phyloP scores from a whole-genome alignment of 768 basidiomycete genomes.

The Mycena belliarum region DNA sequence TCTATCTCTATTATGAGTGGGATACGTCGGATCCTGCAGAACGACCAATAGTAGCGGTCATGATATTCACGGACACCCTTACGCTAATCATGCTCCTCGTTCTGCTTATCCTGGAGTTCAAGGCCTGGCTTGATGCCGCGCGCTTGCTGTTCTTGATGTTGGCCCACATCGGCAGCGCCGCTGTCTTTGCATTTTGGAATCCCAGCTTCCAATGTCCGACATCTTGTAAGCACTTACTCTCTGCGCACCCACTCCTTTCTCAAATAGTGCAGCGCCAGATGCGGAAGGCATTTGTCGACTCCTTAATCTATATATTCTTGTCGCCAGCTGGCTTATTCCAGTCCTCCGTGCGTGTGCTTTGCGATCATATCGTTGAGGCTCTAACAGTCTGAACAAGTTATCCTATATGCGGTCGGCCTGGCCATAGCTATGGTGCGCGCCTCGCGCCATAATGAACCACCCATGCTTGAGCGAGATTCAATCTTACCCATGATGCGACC shows the following conservation, averaged over 20 bases:
- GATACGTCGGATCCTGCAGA: slow-evolving; percentile 42
- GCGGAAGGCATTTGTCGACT: slow-evolving; percentile 47
- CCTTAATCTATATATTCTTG: slow-evolving; percentile 47
- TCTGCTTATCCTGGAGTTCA: slow-evolving; percentile 33
- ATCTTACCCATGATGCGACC: slow-evolving; percentile 21
- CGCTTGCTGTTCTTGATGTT: slow-evolving; percentile 47
- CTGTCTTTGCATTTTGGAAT: slow-evolving; percentile 42
- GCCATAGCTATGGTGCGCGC: slow-evolving; percentile 38
- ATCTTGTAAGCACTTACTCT: slow-evolving; percentile 34
- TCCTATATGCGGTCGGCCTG: slow-evolving; percentile 45
- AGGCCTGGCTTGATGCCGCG: slow-evolving; percentile 53
- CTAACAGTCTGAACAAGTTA: slow-evolving; percentile 34
- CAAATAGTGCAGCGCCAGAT: slow-evolving; percentile 34
- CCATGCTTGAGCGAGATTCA: slow-evolving; percentile 20
- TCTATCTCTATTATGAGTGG: slow-evolving; percentile 50
- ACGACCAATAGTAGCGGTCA: slow-evolving; percentile 51
- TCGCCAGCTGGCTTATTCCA: slow-evolving; percentile 57
- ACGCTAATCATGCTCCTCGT: slow-evolving; percentile 41
- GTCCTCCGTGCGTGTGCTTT: slow-evolving; percentile 43
- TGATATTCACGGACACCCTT: slow-evolving; percentile 41
- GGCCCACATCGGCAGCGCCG: slow-evolving; percentile 47
- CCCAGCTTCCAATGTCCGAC: slow-evolving; percentile 45
- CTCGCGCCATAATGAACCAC: slow-evolving; percentile 20
- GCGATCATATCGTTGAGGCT: background rate
- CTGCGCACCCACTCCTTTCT: background rate